Conservation (phyloP, 2,329 filamentous ascomycete species). For the Periconia sp. region DNA sequence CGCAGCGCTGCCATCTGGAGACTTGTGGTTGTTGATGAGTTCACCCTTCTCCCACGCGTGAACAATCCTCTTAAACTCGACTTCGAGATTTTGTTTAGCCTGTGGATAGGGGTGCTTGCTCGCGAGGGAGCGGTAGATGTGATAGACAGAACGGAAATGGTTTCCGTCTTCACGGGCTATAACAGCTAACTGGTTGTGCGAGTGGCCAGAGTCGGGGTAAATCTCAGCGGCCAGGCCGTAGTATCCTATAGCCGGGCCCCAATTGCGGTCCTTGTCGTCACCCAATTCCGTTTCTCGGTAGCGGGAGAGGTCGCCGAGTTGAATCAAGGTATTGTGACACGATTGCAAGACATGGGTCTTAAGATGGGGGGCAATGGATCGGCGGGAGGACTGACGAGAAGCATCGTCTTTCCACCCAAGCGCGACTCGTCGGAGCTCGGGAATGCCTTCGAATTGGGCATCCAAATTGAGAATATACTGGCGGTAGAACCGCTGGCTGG, state of each 20-base stretch:
- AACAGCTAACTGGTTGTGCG: conserved; percentile 89
- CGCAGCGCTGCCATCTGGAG: conserved; percentile 52
- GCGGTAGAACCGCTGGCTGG: conserved; percentile 85
- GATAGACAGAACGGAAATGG: conserved; percentile 83
- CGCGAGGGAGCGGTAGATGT: conserved; percentile 81
- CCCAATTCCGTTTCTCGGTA: conserved; percentile 77
- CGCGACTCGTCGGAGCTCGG: conserved; percentile 61
- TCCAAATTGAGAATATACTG: conserved; percentile 79
- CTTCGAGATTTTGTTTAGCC: conserved; percentile 74
- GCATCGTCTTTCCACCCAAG: conserved; percentile 42
- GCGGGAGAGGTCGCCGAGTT: conserved; percentile 84
- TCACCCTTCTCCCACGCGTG: conserved; percentile 59
- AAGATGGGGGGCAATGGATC: conserved; percentile 51
- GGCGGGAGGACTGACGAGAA: conserved; percentile 31
- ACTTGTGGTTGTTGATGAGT: conserved; percentile 47
- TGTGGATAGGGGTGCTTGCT: conserved; percentile 73
- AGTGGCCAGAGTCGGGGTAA: conserved; percentile 74
- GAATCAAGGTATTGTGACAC: conserved; percentile 81
- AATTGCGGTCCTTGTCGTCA: conserved; percentile 67
- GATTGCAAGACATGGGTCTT: conserved; percentile 67
- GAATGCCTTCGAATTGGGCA: conserved; percentile 57
- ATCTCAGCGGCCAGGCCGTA: conserved; percentile 81
- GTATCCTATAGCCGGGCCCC: conserved; percentile 78
- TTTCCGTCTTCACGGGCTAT: conserved; percentile 77
- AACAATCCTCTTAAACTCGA: conserved; percentile 72